phyloP scores from a whole-genome alignment of 805 yeast genomes.

The Blastobotrys parvus region DNA sequence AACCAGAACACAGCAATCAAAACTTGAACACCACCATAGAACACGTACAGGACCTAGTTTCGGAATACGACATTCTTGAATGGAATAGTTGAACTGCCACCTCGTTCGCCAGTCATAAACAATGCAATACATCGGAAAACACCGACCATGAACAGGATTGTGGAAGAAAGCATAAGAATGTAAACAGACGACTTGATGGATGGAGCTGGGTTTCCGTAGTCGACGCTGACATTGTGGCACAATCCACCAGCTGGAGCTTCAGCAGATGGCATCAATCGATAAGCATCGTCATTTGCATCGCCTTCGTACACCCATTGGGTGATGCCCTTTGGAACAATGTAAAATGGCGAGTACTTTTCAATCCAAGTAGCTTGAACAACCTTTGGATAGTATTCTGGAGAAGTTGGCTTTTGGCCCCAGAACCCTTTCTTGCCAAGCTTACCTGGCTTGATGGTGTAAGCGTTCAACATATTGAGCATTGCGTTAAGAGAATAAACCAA shows the following conservation, averaged over 20 bases:
- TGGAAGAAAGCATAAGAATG: too few species aligned
- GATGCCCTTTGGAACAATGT: slow-evolving; percentile 43
- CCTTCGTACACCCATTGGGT: slow-evolving; percentile 14
- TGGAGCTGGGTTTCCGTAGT: slow-evolving; percentile 11
- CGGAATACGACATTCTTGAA: slow-evolving; percentile 38
- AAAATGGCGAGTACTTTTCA: slow-evolving; percentile 38
- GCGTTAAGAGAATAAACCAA: slow-evolving; percentile 48
- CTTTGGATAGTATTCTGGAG: slow-evolving; percentile 21
- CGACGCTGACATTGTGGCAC: slow-evolving; percentile 24
- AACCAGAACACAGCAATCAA: slow-evolving; percentile 49
- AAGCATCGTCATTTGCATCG: slow-evolving; percentile 31
- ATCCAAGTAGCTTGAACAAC: slow-evolving; percentile 69
- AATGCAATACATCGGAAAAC: slow-evolving; percentile 23
- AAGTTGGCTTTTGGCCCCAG: neutral
- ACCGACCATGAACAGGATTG: slow-evolving; percentile 17
- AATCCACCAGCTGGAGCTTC: slow-evolving; percentile 1
- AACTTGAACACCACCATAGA: slow-evolving; percentile 62
- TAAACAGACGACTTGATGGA: neutral
- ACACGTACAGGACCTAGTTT: slow-evolving; percentile 56
- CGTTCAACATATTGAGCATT: slow-evolving; percentile 35
- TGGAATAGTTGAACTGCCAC: slow-evolving; percentile 9
- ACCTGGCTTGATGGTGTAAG: slow-evolving; percentile 52
- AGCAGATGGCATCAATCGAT: neutral
- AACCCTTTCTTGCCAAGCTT: slow-evolving; percentile 29
- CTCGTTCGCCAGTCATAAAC: slow-evolving; percentile 19